phyloP scores from a whole-genome alignment of 163 green algal species.

The Chloroidium sp. region DNA sequence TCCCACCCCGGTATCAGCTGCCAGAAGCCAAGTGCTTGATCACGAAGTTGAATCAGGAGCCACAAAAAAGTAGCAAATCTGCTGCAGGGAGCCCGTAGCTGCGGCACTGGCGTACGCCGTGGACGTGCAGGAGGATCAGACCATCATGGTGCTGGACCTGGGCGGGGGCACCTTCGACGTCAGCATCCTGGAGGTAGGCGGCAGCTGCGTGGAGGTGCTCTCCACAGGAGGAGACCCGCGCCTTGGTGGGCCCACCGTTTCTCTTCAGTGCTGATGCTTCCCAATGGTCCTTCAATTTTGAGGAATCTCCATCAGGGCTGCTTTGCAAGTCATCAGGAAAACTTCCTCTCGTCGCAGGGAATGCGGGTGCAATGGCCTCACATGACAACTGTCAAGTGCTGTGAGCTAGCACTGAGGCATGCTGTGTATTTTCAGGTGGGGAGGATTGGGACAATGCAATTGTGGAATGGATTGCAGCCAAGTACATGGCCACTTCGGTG shows the following conservation, averaged over 20 bases:
- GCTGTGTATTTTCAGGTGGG: conserved; percentile 29
- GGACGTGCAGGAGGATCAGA: conserved; percentile 62
- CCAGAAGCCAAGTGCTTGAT: neutral
- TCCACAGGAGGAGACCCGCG: conserved; percentile 60
- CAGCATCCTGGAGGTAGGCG: conserved; percentile 73
- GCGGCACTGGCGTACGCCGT: conserved; percentile 83
- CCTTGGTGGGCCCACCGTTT: conserved; percentile 34
- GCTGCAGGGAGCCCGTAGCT: conserved; percentile 68
- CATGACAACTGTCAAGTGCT: no score
- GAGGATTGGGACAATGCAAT: conserved; percentile 83
- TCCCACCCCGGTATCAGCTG: neutral
- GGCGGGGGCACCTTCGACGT: conserved; percentile 92
- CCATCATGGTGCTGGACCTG: conserved; percentile 86
- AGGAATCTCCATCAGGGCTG: no score
- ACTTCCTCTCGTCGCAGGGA: no score
- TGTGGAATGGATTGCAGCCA: conserved; percentile 47
- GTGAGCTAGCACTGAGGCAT: no score
- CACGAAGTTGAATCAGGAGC: neutral
- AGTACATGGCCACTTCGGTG: conserved; percentile 31
- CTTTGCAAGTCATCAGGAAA: no score
- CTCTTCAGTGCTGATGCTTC: no score
- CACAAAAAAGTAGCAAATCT: neutral
- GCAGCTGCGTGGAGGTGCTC: conserved; percentile 78
- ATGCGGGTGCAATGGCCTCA: no score
- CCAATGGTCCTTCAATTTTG: no score